A percentile compares a stretch with the other conserved stretches of the same genome.
Conservation (phyloP, 768 basidiomycete genomes). For the Trametes coccinea region DNA sequence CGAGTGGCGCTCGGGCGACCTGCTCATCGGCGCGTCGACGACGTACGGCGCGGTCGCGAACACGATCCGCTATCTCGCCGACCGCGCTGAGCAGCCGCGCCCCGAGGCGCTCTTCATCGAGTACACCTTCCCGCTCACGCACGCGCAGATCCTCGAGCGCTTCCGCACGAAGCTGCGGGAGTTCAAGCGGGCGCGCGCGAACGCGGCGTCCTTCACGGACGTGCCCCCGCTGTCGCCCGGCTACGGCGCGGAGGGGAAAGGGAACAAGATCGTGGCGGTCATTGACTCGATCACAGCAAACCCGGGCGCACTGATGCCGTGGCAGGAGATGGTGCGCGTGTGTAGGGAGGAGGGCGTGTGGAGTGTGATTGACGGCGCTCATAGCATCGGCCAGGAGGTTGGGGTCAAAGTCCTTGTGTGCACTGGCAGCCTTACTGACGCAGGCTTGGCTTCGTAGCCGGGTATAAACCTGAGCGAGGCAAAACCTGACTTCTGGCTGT, state of each 20-base stretch:
- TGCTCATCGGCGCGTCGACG: slow-evolving; percentile 47
- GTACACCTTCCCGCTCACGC: slow-evolving; percentile 54
- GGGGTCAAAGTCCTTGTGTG: not conserved
- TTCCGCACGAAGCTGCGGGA: slow-evolving; percentile 44
- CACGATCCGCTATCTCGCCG: slow-evolving; percentile 54
- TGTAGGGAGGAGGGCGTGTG: slow-evolving; percentile 62
- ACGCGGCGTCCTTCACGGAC: slow-evolving; percentile 13
- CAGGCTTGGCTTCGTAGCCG: slow-evolving; percentile 4
- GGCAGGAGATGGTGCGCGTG: slow-evolving; percentile 67
- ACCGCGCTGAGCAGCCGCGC: slow-evolving; percentile 47
- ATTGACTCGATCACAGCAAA: slow-evolving; percentile 67
- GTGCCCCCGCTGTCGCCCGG: slow-evolving; percentile 19
- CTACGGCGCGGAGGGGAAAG: slow-evolving; percentile 9
- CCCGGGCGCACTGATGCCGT: slow-evolving; percentile 67
- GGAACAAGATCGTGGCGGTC: slow-evolving; percentile 59
- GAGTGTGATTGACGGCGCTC: slow-evolving; percentile 79
- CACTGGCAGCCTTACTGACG: not conserved
- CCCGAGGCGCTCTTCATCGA: slow-evolving; percentile 51
- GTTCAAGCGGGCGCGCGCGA: slow-evolving; percentile 27
- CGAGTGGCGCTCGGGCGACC: slow-evolving; percentile 64
- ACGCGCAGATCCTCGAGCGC: slow-evolving; percentile 50
- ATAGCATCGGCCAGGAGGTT: slow-evolving; percentile 72
- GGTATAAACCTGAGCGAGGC: slow-evolving; percentile 55
- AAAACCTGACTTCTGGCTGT: slow-evolving; percentile 77
- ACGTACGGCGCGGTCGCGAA: slow-evolving; percentile 58